These are phyloP conservation scores for Lodderomyces beijingensis DNA, from an alignment of 1,139 yeast species.

Conservation along the genomic window DNA sequence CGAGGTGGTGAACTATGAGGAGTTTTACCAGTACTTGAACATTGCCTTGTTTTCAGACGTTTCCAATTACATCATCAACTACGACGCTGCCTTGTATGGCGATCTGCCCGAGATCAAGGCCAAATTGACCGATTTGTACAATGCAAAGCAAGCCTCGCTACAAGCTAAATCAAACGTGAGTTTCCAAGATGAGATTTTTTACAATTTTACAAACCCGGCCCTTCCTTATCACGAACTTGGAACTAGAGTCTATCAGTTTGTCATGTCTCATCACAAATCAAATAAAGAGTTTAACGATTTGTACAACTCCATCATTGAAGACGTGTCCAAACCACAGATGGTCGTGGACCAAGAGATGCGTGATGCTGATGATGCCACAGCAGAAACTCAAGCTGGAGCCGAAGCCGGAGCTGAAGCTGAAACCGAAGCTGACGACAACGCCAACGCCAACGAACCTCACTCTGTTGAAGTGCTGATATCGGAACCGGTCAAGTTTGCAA, in stretches of 20 bases:
- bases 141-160: conserved; percentile 28
- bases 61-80: conserved; percentile 26
- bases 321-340: not conserved
- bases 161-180: conserved; percentile 24
- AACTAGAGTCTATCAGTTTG: conserved; percentile 39
- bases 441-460: not conserved
- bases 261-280: conserved; percentile 39
- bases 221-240: conserved; percentile 37
- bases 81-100: conserved; percentile 39
- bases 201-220: conserved; percentile 31
- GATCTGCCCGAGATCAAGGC: conserved; percentile 20
- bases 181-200: conserved; percentile 41
- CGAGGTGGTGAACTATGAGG: conserved; percentile 35
- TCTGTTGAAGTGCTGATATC: not conserved
- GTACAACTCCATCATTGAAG: conserved; percentile 21
- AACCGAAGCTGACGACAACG: not conserved
- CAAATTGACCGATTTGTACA: conserved; percentile 24
- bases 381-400: not conserved
- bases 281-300: conserved; percentile 37
- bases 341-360: not conserved
- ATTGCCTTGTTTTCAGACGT: conserved; percentile 28
- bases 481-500: conserved; percentile 34
- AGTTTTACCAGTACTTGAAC: conserved; percentile 63
- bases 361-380: not conserved
- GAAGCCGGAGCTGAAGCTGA: not conserved